Evolutionary conservation across 2,329 filamentous ascomycete species (phyloP).

Genomic region (Paraphoma chrysanthemicola): DNA sequence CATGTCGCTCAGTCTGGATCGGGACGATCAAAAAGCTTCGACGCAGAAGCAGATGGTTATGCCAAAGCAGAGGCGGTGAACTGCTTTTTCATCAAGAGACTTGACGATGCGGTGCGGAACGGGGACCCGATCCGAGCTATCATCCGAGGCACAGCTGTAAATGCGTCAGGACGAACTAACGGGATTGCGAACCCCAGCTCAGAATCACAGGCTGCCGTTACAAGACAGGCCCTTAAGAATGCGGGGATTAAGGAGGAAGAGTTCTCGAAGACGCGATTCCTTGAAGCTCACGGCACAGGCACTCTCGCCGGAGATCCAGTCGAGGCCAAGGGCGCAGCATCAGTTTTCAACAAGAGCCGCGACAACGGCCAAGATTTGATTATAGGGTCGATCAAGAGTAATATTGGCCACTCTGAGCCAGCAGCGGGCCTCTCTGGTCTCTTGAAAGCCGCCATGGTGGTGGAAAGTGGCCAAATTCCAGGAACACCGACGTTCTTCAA

Average conservation of each 20-base stretch:
- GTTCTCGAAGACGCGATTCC: slow-evolving; percentile 20
- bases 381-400: slow-evolving; percentile 30
- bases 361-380: background rate
- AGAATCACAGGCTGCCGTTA: slow-evolving; percentile 53
- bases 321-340: slow-evolving; percentile 23
- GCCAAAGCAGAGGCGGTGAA: slow-evolving; percentile 37
- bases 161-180: slow-evolving; percentile 31
- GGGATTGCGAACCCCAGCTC: slow-evolving; percentile 43
- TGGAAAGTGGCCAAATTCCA: slow-evolving; percentile 45
- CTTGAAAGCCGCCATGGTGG: slow-evolving; percentile 41
- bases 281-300: slow-evolving; percentile 53
- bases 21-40: slow-evolving; percentile 28
- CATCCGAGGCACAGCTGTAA: slow-evolving; percentile 30
- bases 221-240: background rate
- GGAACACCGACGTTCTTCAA: slow-evolving; percentile 21
- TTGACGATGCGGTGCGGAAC: slow-evolving; percentile 38
- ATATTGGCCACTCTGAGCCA: slow-evolving; percentile 49
- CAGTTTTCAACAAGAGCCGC: slow-evolving; percentile 4
- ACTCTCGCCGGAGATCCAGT: slow-evolving; percentile 58
- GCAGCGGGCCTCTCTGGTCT: slow-evolving; percentile 36
- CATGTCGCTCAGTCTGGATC: slow-evolving; percentile 2
- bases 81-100: slow-evolving; percentile 34
- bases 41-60: slow-evolving; percentile 31
- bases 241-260: slow-evolving; percentile 5
- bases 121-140: slow-evolving; percentile 41